Base-by-base conservation (phyloP, 2,329 filamentous ascomycete species). In the Exutisphaerella laricina region DNA sequence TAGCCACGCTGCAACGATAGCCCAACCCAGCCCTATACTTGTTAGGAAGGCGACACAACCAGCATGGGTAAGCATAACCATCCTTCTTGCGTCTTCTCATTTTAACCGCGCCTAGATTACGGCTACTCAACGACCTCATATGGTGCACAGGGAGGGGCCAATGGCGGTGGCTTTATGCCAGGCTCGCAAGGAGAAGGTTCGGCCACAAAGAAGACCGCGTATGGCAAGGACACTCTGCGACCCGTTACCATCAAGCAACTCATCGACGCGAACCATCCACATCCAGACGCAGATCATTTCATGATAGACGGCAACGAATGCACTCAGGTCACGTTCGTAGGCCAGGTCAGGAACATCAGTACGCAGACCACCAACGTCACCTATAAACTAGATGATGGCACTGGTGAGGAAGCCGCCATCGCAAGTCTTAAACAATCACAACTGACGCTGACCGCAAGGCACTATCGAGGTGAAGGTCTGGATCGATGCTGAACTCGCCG, bases 211-310 rank as follows among this genome's bases (percentile, higher is more conserved):
- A 66, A 59, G 66, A 66, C 53, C 64, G 70, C 72, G 47, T 84
- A 84, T 63, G 75, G 77, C 55, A 86, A 94, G 66, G 88, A 96
- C 58, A 89, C 88, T 14, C 77, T 98, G 39, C 85, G 92, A 32
- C 89, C 92, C 1, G 85, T 96, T 34, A 98, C 92, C 8, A 87
- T 97, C 69, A 96, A 96, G 67, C 92, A 98, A 69, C 78, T 96
- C 45, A 72, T 89, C 60, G 87, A 94, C 51, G 86, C 88, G 51
- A 76, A 84, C 51, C 83, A 88, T 67, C 78, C 82, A 28, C 83
- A 85, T 63, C 79, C 81, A 2, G 79, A 82, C 46, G 80, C 81
- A 43, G 82, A 88, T 25, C 54, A 60, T 51, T 92, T 94, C 75
- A 80, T 81, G 51, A 85, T 97, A 58, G 92, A 97, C 68, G 83